Evolutionary conservation across 768 basidiomycete genomes (phyloP), one percentile per base, ranked within the genome.

Genomic region (Grammothele lineata): DNA sequence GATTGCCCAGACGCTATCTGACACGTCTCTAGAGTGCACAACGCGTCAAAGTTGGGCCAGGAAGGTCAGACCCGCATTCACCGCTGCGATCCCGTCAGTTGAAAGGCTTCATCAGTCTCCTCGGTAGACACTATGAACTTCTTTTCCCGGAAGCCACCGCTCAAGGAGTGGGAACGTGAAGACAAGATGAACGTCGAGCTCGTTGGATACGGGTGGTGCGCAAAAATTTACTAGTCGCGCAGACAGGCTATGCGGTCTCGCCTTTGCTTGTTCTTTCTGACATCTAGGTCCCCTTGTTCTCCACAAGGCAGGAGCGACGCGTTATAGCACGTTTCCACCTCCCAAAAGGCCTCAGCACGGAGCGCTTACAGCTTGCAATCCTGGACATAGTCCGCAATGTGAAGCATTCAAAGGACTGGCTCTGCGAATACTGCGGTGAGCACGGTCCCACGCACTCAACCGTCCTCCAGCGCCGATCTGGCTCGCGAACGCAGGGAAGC

Each of bases 371-470:
- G 19, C 49, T 40, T 10, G 25, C 33, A n/a, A 11, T 22, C 7
- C 26, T 37, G 37, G 33, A 26, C 23, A 40, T 45, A 38, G 33
- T 14, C 3, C 34, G 38, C 18, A 43, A 50, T 10, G 43, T 50
- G 25, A 50, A 50, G 43, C 49, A 50, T 21, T 40, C 43, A 5
- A 50, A 50, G 38, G 36, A 45, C 11, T 45, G 49, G 49, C 23
- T 21, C 24, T 50, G 49, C 49, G 49, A 50, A 34, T 50, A 19
- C n/a, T 50, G 49, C 34, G 49, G 49, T 50, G n/a, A 4, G 41
- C 18, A n/a, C n/a, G n/a, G n/a, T n/a, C n/a, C n/a, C n/a, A n/a
- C n/a, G n/a, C n/a, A n/a, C n/a, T n/a, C n/a, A n/a, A n/a, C n/a
- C n/a, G n/a, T n/a, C n/a, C n/a, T n/a, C n/a, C n/a, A n/a, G n/a